A percentile compares a stretch with the other conserved stretches of the same genome.
These are phyloP conservation scores for Quercus tomentella DNA, from an alignment of 331 rosid species.

Conservation along the genomic window DNA sequence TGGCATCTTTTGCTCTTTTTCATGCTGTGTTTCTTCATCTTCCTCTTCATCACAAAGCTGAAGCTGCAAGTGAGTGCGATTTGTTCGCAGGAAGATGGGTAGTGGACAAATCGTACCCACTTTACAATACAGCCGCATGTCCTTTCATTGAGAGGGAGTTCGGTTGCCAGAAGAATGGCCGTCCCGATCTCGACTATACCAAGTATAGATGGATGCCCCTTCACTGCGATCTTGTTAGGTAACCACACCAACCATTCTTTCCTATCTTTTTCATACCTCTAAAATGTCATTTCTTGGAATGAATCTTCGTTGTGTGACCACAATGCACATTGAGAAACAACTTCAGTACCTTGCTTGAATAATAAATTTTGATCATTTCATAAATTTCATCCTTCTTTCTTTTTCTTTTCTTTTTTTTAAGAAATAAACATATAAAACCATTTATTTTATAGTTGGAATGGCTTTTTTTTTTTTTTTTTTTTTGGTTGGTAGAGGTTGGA, in stretches of 20 bases:
- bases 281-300: too few relatives aligned
- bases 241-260: background rate
- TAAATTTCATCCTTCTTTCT: too few relatives aligned
- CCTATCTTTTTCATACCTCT: background rate
- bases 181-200: conserved; percentile 63
- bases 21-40: background rate
- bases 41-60: background rate
- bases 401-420: too few relatives aligned
- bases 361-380: too few relatives aligned
- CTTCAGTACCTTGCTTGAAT: too few relatives aligned
- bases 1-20: background rate
- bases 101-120: conserved; percentile 54
- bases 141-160: conserved; percentile 79
- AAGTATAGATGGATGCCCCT: conserved; percentile 82
- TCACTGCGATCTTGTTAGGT: conserved; percentile 59
- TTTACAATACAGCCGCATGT: conserved; percentile 46
- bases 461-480: too few relatives aligned
- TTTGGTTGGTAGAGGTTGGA: too few relatives aligned
- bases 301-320: too few relatives aligned
- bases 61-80: conserved; percentile 32
- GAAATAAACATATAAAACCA: too few relatives aligned
- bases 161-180: conserved; percentile 67
- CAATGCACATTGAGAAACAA: too few relatives aligned
- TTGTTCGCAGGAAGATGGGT: conserved; percentile 72
- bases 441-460: too few relatives aligned